Evolutionary conservation across 169 alveolate species (phyloP).

Genomic region (Plasmodium billcollinsi): DNA sequence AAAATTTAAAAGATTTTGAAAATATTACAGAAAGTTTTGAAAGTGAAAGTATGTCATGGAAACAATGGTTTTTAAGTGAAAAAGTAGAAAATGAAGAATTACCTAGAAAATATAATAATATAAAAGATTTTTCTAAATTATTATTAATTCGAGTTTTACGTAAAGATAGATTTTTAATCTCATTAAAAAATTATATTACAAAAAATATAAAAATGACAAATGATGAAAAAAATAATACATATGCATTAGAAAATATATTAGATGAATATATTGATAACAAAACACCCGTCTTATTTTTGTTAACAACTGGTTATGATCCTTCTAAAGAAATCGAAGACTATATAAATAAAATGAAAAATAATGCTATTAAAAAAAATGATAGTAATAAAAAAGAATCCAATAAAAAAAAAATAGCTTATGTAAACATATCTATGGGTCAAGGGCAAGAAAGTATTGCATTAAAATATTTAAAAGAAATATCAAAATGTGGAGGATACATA

Average conservation of each 20-base stretch:
- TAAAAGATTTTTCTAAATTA: slow-evolving; percentile 93
- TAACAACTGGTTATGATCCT: slow-evolving; percentile 96
- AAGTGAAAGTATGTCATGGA: slow-evolving; percentile 76
- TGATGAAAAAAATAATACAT: slow-evolving; percentile 92
- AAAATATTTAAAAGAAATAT: slow-evolving; percentile 93
- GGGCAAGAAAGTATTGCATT: slow-evolving; percentile 97
- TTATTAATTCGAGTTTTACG: slow-evolving; percentile 95
- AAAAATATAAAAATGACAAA: slow-evolving; percentile 92
- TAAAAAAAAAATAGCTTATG: slow-evolving; percentile 91
- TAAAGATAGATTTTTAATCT: slow-evolving; percentile 95
- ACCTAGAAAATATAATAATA: slow-evolving; percentile 93
- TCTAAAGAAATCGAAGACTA: slow-evolving; percentile 92
- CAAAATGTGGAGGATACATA: slow-evolving; percentile 95
- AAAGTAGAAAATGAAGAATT: slow-evolving; percentile 96
- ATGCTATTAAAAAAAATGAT: slow-evolving; percentile 76
- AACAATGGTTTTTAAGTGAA: slow-evolving; percentile 96
- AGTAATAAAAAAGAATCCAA: slow-evolving; percentile 54
- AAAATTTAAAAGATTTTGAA: slow-evolving; percentile 69
- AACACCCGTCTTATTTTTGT: slow-evolving; percentile 96
- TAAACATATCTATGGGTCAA: slow-evolving; percentile 98
- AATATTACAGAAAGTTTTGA: slow-evolving; percentile 60
- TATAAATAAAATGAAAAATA: slow-evolving; percentile 28
- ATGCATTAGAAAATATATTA: slow-evolving; percentile 92
- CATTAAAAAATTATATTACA: slow-evolving; percentile 92
- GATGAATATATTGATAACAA: slow-evolving; percentile 92